phyloP scores from a whole-genome alignment of 768 basidiomycete species.

The Dioszegia hungarica region DNA sequence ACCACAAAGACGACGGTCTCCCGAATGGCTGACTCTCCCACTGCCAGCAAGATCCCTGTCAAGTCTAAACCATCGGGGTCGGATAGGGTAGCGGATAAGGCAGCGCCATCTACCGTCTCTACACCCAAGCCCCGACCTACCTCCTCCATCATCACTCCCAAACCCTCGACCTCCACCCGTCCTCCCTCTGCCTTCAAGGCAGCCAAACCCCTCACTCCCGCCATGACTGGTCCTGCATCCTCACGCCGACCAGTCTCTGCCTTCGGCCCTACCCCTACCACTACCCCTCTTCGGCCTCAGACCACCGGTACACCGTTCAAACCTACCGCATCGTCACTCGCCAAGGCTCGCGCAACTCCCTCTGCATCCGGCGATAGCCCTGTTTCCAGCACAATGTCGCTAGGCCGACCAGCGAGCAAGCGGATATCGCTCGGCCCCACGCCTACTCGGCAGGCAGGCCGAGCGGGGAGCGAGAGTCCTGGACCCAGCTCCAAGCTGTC shows the following conservation, averaged over 20 bases:
- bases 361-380: constrained; percentile 6
- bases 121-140: neutral
- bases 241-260: neutral
- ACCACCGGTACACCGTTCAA: constrained; percentile 39
- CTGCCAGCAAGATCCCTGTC: too few relatives aligned
- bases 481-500: neutral
- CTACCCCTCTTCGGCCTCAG: constrained; percentile 28
- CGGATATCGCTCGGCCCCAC: constrained; percentile 8
- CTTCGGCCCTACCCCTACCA: neutral
- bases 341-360: constrained; percentile 23
- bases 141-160: neutral
- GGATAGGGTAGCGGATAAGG: neutral
- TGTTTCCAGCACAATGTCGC: neutral
- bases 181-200: constrained; percentile 5
- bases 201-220: constrained; percentile 21
- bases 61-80: too few relatives aligned
- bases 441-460: neutral
- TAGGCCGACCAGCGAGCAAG: neutral
- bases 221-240: constrained; percentile 16
- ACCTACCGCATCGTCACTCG: constrained; percentile 35
- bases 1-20: too few relatives aligned
- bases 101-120: neutral
- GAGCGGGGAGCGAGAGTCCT: constrained; percentile 1
- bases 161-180: neutral
- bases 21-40: too few relatives aligned